Conservation (phyloP, 495 filamentous ascomycete species). For the Trichoderma gamsii region DNA sequence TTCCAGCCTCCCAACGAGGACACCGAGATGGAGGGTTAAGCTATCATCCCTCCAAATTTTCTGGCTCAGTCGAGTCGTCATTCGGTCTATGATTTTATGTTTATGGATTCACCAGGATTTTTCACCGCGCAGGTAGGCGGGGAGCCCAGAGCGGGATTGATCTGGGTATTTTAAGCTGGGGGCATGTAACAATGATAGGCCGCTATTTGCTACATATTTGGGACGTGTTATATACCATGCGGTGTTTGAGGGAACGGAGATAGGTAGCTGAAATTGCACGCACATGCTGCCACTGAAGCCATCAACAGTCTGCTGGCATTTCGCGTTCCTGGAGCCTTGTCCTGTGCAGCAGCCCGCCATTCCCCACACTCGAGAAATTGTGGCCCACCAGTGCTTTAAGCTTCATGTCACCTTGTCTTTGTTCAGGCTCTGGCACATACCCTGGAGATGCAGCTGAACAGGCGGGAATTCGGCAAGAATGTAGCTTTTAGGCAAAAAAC, state of each 20-base stretch:
- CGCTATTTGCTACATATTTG: conserved; percentile 9
- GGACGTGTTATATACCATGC: background rate
- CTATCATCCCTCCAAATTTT: background rate
- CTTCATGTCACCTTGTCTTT: background rate
- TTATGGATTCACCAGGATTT: background rate
- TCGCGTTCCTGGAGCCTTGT: conserved; percentile 3
- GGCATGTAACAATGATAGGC: background rate
- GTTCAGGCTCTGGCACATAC: background rate
- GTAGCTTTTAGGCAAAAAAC: no score
- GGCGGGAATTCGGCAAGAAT: background rate
- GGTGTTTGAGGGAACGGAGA: background rate
- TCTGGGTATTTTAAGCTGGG: background rate
- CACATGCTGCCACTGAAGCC: background rate
- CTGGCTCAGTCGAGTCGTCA: background rate
- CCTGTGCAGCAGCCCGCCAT: conserved; percentile 1
- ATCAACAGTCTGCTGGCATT: background rate
- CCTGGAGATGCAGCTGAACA: background rate
- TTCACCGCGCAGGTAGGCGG: background rate
- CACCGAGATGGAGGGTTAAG: conserved; percentile 41
- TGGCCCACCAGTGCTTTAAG: background rate
- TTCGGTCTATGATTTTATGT: background rate
- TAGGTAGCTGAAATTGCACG: background rate
- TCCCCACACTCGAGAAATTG: background rate
- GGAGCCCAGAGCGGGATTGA: background rate
- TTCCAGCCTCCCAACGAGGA: conserved; percentile 30